Evolutionary conservation across 768 basidiomycete genomes (phyloP).

Genomic region (Kwoniella mangroviensis): DNA sequence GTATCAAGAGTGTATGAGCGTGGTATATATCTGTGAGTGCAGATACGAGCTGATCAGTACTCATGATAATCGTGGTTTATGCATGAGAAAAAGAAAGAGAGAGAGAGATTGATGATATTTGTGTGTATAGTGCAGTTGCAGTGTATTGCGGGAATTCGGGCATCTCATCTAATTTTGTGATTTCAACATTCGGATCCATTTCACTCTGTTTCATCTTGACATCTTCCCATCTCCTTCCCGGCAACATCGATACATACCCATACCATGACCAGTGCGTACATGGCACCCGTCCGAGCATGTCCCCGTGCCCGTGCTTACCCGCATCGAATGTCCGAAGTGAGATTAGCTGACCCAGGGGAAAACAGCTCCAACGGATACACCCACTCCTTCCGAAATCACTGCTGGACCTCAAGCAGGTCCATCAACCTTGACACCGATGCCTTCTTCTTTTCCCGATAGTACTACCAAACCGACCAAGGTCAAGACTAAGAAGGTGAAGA

Average conservation of each 20-base stretch:
- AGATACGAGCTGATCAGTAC: not conserved
- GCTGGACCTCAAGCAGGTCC: slow-evolving; percentile 8
- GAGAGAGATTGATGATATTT: not conserved
- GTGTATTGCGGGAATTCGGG: not conserved
- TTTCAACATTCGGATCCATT: not conserved
- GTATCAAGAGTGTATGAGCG: not conserved
- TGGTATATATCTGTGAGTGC: slow-evolving; percentile 9
- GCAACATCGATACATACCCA: not conserved
- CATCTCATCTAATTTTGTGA: not conserved
- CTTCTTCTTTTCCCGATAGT: not conserved
- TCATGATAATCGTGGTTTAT: not conserved
- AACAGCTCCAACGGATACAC: not conserved
- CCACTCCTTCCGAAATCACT: not conserved
- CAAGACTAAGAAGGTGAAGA: not conserved
- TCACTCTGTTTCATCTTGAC: too few relatives aligned
- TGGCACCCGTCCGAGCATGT: too few relatives aligned
- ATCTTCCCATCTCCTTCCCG: too few relatives aligned
- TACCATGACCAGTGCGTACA: not conserved
- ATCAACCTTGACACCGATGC: not conserved
- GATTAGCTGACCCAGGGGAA: too few relatives aligned
- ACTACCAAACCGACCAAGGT: not conserved
- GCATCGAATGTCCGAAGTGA: too few relatives aligned
- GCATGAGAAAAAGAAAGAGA: not conserved
- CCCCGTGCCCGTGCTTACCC: too few relatives aligned
- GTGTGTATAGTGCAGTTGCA: not conserved